A percentile compares a stretch with the other conserved stretches of the same genome.
These are phyloP conservation scores for Sordariomycetes sp. DNA, from an alignment of 2,329 filamentous ascomycete genomes.

Conservation along the genomic window DNA sequence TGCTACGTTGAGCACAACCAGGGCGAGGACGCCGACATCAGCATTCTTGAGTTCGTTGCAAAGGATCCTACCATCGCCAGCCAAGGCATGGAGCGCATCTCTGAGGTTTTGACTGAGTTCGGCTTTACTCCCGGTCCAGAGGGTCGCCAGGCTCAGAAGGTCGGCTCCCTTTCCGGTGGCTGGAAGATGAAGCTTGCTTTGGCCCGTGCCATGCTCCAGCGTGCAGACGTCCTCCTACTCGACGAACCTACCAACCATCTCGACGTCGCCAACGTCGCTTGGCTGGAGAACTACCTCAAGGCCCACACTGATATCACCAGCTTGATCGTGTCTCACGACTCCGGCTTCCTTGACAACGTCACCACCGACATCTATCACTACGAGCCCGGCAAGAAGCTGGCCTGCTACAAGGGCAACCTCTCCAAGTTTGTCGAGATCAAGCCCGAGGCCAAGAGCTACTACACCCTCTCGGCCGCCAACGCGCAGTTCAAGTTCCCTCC, in stretches of 20 bases:
- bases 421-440: slow-evolving; percentile 77
- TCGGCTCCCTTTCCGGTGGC: slow-evolving; percentile 91
- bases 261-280: slow-evolving; percentile 91
- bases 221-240: slow-evolving; percentile 89
- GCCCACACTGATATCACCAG: slow-evolving; percentile 93
- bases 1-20: slow-evolving; percentile 99
- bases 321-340: slow-evolving; percentile 98
- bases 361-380: slow-evolving; percentile 99
- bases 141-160: slow-evolving; percentile 79
- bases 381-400: slow-evolving; percentile 88
- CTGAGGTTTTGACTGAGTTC: slow-evolving; percentile 76
- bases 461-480: slow-evolving; percentile 80
- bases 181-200: slow-evolving; percentile 99
- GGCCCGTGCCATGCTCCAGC: slow-evolving; percentile 92
- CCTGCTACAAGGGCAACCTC: slow-evolving; percentile 75
- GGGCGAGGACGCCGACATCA: slow-evolving; percentile 93
- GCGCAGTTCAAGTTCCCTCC: slow-evolving; percentile 98
- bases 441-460: slow-evolving; percentile 96
- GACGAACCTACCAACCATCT: slow-evolving; percentile 99
- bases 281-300: slow-evolving; percentile 93
- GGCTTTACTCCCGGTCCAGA: slow-evolving; percentile 88
- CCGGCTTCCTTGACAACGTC: slow-evolving; percentile 90
- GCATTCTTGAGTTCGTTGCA: slow-evolving; percentile 83
- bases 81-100: slow-evolving; percentile 73
- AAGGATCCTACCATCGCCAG: slow-evolving; percentile 81